Conservation (phyloP, 2,329 filamentous ascomycete genomes). For the Aspergillus calidoustus region DNA sequence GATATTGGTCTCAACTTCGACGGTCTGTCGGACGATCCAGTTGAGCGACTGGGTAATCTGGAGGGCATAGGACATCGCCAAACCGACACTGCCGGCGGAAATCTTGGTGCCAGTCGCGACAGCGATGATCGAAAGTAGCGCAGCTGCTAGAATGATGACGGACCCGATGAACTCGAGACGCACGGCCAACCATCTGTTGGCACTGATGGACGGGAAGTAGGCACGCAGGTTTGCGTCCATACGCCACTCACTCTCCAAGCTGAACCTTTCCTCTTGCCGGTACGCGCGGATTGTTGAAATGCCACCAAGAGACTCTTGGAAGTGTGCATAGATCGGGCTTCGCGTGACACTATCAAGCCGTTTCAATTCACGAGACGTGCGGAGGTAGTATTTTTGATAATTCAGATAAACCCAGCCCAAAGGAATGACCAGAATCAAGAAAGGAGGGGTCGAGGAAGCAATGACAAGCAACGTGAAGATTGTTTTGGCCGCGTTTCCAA, state of each 20-base stretch:
- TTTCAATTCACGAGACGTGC: conserved; percentile 95
- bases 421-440: conserved; percentile 79
- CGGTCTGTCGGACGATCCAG: conserved; percentile 98
- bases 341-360: conserved; percentile 91
- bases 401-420: conserved; percentile 81
- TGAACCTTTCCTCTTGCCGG: conserved; percentile 83
- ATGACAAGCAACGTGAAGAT: conserved; percentile 87
- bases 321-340: conserved; percentile 97
- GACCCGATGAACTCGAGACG: conserved; percentile 95
- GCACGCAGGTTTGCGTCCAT: conserved; percentile 93
- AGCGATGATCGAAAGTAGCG: conserved; percentile 79
- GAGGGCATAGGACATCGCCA: conserved; percentile 95
- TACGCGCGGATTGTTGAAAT: conserved; percentile 96
- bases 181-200: conserved; percentile 91
- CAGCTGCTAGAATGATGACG: conserved; percentile 86
- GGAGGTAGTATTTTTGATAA: conserved; percentile 95
- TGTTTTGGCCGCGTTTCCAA: conserved; percentile 74
- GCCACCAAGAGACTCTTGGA: conserved; percentile 94
- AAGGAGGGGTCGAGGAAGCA: conserved; percentile 77
- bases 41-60: conserved; percentile 97
- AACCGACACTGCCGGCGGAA: conserved; percentile 77
- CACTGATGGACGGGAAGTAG: conserved; percentile 94
- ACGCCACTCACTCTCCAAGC: conserved; percentile 94
- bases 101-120: conserved; percentile 70
- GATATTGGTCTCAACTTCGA: conserved; percentile 99